Conservation (phyloP, 352 stramenopile genomes). For the Phytophthora pinifolia region DNA sequence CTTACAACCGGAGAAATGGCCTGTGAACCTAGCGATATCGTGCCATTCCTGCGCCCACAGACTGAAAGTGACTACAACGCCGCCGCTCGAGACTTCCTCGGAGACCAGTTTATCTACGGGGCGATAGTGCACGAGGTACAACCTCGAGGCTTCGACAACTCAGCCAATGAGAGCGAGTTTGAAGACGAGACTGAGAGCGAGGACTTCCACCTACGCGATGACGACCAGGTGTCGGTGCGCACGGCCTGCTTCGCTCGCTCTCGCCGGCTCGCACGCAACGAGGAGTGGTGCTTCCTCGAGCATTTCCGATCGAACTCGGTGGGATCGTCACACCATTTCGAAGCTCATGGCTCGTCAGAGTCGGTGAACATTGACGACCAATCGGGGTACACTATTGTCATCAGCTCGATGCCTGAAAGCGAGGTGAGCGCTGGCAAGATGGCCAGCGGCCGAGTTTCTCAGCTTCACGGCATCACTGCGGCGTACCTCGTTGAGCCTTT, state of each 20-base stretch:
- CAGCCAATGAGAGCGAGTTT: conserved; percentile 5
- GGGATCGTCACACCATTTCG: conserved; percentile 5
- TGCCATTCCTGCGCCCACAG: conserved; percentile 24
- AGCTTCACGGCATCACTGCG: conserved; percentile 43
- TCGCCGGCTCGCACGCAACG: conserved; percentile 34
- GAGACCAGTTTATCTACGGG: conserved; percentile 55
- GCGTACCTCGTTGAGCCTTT: conserved; percentile 38
- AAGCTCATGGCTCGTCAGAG: conserved; percentile 5
- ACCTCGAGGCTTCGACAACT: conserved; percentile 15
- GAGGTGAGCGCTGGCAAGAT: conserved; percentile 38
- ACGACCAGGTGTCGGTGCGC: conserved; percentile 40
- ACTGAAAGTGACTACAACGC: conserved; percentile 41
- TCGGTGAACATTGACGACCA: conserved; percentile 20
- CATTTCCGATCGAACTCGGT: conserved; percentile 27
- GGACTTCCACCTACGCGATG: conserved; percentile 9
- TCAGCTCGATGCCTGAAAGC: conserved; percentile 30
- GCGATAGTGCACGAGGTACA: conserved; percentile 46
- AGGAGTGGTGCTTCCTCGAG: conserved; percentile 55
- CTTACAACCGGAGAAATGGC: conserved; percentile 37
- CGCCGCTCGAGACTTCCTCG: conserved; percentile 22
- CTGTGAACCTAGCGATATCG: conserved; percentile 32
- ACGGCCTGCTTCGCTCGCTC: conserved; percentile 42
- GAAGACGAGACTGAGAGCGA: conserved; percentile 1
- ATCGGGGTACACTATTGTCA: conserved; percentile 32
- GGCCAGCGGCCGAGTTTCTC: conserved; percentile 27